Percentiles rank a stretch among this genome's conserved stretches.
Conservation (phyloP, 352 stramenopile genomes). For the Sclerospora graminicola region DNA sequence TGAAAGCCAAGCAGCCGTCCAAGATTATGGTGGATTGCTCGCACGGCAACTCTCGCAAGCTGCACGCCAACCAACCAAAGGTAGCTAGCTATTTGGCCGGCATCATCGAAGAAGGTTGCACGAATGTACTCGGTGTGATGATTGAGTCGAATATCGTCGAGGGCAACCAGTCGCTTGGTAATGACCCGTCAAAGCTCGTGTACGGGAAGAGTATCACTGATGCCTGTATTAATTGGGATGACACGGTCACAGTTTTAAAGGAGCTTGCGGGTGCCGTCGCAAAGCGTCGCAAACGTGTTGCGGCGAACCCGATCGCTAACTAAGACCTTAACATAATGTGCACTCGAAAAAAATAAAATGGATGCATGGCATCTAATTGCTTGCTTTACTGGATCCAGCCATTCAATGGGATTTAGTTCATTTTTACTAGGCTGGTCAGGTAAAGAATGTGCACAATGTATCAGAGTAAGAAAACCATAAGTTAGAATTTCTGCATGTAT, state of each 20-base stretch:
- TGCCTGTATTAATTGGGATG: conserved; percentile 77
- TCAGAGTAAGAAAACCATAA: too few species aligned
- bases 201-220: conserved; percentile 86
- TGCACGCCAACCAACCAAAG: conserved; percentile 76
- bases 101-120: conserved; percentile 51
- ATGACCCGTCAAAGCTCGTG: conserved; percentile 55
- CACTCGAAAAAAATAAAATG: too few species aligned
- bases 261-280: conserved; percentile 47
- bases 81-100: conserved; percentile 57
- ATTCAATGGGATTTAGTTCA: too few species aligned
- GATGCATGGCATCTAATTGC: too few species aligned
- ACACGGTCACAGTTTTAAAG: conserved; percentile 55
- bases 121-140: conserved; percentile 76
- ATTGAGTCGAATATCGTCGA: conserved; percentile 84
- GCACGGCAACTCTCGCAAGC: conserved; percentile 81
- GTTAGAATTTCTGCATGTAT: too few species aligned
- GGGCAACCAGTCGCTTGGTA: conserved; percentile 71
- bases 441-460: too few species aligned
- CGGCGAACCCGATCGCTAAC: conserved; percentile 9
- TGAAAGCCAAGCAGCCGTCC: conserved; percentile 50
- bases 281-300: conserved; percentile 26
- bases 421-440: too few species aligned
- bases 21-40: conserved; percentile 87
- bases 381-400: too few species aligned
- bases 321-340: conserved; percentile 2